Evolutionary conservation across 2,329 filamentous ascomycete species (phyloP), one percentile per base, ranked within the genome.

Genomic region (Rachicladosporium sp.): DNA sequence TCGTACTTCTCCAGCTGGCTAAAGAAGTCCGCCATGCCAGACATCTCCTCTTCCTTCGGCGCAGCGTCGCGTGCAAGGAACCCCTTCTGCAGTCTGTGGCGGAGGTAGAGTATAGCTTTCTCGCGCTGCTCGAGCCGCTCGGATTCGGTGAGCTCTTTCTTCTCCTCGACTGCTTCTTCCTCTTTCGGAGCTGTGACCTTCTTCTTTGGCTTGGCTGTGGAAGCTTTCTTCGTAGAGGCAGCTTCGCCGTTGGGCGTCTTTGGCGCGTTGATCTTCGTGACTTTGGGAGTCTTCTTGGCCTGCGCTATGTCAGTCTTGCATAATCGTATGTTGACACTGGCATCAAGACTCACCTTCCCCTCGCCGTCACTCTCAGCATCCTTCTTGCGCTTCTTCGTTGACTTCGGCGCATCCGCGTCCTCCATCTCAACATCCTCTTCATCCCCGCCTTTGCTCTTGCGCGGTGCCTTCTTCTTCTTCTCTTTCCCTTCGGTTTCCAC

Each of bases 51-150:
- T 51, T 86, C 83, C 61, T 88, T 82, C n/a, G 89, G 88, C 36
- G 80, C 74, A 50, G 83, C 76, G 49, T 94, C 87, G 43, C 83
- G 76, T 13, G 82, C 83, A 33, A 98, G 71, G 52, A 98, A 87
- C 1, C 88, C 88, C 60, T 93, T 93, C 58, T 98, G 91, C 29
- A 98, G 77, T 60, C 88, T 86, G 64, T 98, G 89, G 47, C 91
- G 82, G 31, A 95, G 74, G 61, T 93, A 96, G 27, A 95, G 68
- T n/a, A 98, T 86, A 46, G 71, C 67, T 62, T 76, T 76, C 58
- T 77, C 67, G 46, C 71, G 73, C 59, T 73, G 74, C 42, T 69
- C 65, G 34, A 70, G 65, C 33, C 65, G 64, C 52, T 77, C 73
- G 41, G 69, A 66, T 10, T 70, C 68, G 15, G 72, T 71, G 44